phyloP scores from a whole-genome alignment of 441 rosid genomes.

The Adansonia gregorii region DNA sequence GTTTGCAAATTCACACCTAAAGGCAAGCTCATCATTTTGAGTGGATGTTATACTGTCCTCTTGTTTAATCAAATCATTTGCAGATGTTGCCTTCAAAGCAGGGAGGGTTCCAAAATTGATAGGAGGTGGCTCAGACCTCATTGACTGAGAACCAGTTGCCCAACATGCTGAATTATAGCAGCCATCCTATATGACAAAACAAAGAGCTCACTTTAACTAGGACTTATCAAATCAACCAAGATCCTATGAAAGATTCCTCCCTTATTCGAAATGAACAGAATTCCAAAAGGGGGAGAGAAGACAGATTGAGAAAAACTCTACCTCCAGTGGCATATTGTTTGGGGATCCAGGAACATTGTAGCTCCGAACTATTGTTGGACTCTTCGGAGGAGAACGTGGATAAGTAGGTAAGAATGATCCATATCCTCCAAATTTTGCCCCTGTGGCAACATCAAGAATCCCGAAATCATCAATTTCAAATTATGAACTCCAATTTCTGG shows the following conservation, averaged over 20 bases:
- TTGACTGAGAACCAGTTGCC: constrained; percentile 45
- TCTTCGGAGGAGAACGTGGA: constrained; percentile 82
- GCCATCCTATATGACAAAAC: constrained; percentile 54
- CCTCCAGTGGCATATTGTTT: constrained; percentile 68
- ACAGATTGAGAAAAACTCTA: constrained; percentile 32
- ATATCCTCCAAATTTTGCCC: constrained; percentile 94
- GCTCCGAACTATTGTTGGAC: constrained; percentile 62
- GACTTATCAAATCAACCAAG: constrained; percentile 26
- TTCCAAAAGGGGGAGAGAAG: background rate
- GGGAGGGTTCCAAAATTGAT: constrained; percentile 38
- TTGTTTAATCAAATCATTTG: constrained; percentile 48
- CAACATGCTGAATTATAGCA: constrained; percentile 39
- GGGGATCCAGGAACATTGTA: constrained; percentile 60
- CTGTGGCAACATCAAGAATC: constrained; percentile 50
- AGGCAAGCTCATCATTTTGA: constrained; percentile 43
- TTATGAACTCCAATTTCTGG: constrained; percentile 35
- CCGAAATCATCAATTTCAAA: constrained; percentile 33
- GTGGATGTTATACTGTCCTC: constrained; percentile 49
- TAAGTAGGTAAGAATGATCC: constrained; percentile 90
- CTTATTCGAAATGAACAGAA: background rate
- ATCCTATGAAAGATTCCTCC: constrained; percentile 10
- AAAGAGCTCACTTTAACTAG: constrained; percentile 29
- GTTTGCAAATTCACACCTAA: constrained; percentile 46
- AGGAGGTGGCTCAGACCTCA: constrained; percentile 48
- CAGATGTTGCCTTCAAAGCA: constrained; percentile 46